Percentiles rank a stretch among this genome's conserved stretches.
These are phyloP conservation scores for Oidiodendron maius DNA, from an alignment of 495 filamentous ascomycete genomes.

Conservation along the genomic window DNA sequence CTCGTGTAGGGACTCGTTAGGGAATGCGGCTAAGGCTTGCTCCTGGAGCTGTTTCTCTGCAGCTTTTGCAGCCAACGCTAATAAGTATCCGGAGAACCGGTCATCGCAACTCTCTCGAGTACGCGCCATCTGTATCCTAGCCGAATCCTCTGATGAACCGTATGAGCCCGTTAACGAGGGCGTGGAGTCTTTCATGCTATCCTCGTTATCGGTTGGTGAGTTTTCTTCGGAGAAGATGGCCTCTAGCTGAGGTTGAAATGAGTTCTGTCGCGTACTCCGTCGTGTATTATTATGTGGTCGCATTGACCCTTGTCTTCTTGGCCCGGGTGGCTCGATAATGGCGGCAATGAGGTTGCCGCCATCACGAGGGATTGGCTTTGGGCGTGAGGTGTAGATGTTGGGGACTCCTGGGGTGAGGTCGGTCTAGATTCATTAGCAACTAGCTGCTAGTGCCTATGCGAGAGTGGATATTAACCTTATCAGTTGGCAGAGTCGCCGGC, in stretches of 20 bases:
- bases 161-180: slow-evolving; percentile 51
- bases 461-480: slow-evolving; percentile 28
- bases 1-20: slow-evolving; percentile 58
- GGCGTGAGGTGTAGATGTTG: slow-evolving; percentile 43
- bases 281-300: slow-evolving; percentile 32
- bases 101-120: slow-evolving; percentile 60
- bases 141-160: slow-evolving; percentile 45
- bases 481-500: slow-evolving; percentile 41
- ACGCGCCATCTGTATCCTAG: slow-evolving; percentile 43
- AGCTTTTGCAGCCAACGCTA: slow-evolving; percentile 68
- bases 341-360: background rate
- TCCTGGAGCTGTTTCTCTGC: slow-evolving; percentile 69
- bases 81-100: slow-evolving; percentile 64
- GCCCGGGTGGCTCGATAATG: slow-evolving; percentile 10
- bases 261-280: slow-evolving; percentile 30
- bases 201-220: slow-evolving; percentile 22
- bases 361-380: slow-evolving; percentile 24
- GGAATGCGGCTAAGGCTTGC: slow-evolving; percentile 64
- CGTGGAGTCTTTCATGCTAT: slow-evolving; percentile 22
- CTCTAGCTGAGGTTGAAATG: slow-evolving; percentile 33
- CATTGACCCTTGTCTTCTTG: slow-evolving; percentile 29
- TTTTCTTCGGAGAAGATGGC: slow-evolving; percentile 31
- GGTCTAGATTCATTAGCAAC: slow-evolving; percentile 25
- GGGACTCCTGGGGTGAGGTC: slow-evolving; percentile 53
- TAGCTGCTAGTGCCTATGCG: background rate